Base-by-base conservation (phyloP, 2,329 filamentous ascomycete species). In the Fusarium solani-melongenae region DNA sequence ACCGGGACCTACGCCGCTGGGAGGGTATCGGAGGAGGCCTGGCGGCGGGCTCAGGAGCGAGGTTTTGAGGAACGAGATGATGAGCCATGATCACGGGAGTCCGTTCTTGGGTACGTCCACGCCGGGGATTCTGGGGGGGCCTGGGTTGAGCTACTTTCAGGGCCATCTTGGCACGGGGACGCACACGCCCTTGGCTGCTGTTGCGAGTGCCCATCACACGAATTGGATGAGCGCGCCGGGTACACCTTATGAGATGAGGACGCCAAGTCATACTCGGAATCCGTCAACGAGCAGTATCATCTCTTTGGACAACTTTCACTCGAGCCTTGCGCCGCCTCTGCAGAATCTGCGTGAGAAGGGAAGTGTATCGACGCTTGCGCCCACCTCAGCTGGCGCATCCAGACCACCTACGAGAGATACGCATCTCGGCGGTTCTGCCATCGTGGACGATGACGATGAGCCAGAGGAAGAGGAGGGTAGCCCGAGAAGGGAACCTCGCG, bases 91-190 rank as follows among this genome's bases (percentile, higher is more conserved):
- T 71, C 75, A 89, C 24, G 85, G 86, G 29, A 88, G 83, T 79
- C 90, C 85, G 76, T 92, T 88, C 82, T 85, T 89, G 76, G 92
- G 86, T 74, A 86, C 86, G 77, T 84, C 87, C n/a, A 90, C 89
- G 22, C 89, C 89, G 3, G 90, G 90, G 1, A 88, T 92, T 53
- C 88, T 92, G 6, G 92, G 93, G 66, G 92, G 92, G 33, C 92
- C 92, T 12, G 95, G 94, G 76, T 87, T 96, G 77, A 92, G 92
- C 80, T 96, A 96, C 82, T 96, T 96, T 79, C 93, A 95, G 80
- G 90, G 92, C 20, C 93, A 95, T 74, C 86, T 96, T 6, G 90
- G 91, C 10, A 93, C 92, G 56, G 94, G 94, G 29, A 91, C 92
- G 14, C 92, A 94, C 70, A 96, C 94, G 29, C 94, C 94, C 49